Evolutionary conservation across 2,329 filamentous ascomycete species (phyloP).

Genomic region (Ophiocordyceps camponoti-rufipedis): DNA sequence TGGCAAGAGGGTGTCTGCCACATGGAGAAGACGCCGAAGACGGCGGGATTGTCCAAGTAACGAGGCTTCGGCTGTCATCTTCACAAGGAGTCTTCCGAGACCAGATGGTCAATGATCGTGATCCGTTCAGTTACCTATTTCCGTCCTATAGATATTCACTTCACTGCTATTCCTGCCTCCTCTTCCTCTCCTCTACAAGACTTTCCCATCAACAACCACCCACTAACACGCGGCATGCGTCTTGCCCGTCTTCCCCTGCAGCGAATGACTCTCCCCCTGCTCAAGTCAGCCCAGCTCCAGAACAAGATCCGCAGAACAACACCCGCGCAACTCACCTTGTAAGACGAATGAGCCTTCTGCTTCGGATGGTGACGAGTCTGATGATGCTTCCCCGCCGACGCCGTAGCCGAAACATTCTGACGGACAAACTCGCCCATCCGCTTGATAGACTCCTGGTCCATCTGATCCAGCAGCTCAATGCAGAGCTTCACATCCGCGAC

Average conservation of each 20-base stretch:
- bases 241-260: slow-evolving; percentile 83
- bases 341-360: slow-evolving; percentile 17
- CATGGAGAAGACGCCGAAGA: too few species aligned
- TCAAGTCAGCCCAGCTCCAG: background rate
- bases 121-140: too few species aligned
- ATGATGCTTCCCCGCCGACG: slow-evolving; percentile 17
- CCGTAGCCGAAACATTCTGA: slow-evolving; percentile 23
- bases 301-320: background rate
- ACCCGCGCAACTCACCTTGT: slow-evolving; percentile 16
- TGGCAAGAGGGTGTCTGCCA: too few species aligned
- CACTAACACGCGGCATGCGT: slow-evolving; percentile 64
- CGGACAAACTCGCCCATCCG: slow-evolving; percentile 49
- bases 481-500: slow-evolving; percentile 66
- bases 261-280: slow-evolving; percentile 61
- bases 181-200: too few species aligned
- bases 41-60: too few species aligned
- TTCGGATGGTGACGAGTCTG: slow-evolving; percentile 34
- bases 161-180: background rate
- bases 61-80: too few species aligned
- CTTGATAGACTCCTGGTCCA: slow-evolving; percentile 55
- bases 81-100: too few species aligned
- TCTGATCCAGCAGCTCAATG: slow-evolving; percentile 48
- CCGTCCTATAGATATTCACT: too few species aligned
- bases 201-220: background rate
- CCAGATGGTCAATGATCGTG: too few species aligned